Evolutionary conservation across 192 early-diverging fungal genomes (phyloP).

Genomic region (Backusella parvicylindrica): DNA sequence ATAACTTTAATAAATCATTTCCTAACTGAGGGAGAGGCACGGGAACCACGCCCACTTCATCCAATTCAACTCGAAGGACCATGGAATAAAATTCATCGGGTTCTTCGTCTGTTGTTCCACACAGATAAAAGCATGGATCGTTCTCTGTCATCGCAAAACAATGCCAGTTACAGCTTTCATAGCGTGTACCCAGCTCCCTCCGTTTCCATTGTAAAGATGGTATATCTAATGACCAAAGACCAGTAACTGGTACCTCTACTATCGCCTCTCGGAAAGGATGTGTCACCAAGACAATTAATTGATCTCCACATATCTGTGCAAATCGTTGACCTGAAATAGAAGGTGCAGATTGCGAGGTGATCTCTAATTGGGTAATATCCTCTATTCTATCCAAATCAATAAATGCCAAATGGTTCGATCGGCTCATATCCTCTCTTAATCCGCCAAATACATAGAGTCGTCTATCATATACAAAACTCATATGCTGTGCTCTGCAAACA

Average conservation of each 20-base stretch:
- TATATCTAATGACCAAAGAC: conserved; percentile 60
- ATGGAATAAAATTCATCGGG: conserved; percentile 55
- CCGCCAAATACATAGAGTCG: conserved; percentile 63
- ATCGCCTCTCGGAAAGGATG: neutral
- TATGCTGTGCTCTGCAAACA: conserved; percentile 50
- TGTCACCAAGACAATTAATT: conserved; percentile 49
- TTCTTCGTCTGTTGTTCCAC: conserved; percentile 49
- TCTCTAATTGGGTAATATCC: conserved; percentile 43
- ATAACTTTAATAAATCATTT: conserved; percentile 41
- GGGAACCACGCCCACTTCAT: conserved; percentile 49
- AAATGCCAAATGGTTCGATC: conserved; percentile 49
- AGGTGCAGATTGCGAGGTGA: conserved; percentile 47
- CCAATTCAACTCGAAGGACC: conserved; percentile 53
- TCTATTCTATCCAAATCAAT: conserved; percentile 46
- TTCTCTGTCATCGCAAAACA: conserved; percentile 59
- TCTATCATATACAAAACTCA: conserved; percentile 48
- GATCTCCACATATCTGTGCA: conserved; percentile 55
- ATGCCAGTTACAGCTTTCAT: conserved; percentile 51
- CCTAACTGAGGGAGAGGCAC: conserved; percentile 49
- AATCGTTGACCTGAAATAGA: conserved; percentile 58
- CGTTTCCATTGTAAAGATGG: conserved; percentile 52
- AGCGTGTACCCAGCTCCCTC: conserved; percentile 28
- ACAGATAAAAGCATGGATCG: conserved; percentile 46
- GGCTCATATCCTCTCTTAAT: conserved; percentile 52
- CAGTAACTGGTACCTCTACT: conserved; percentile 21